A percentile compares a stretch with the other conserved stretches of the same genome.
Conservation (phyloP, 1,284 basidiomycete genomes). For the Testicularia cyperi region DNA sequence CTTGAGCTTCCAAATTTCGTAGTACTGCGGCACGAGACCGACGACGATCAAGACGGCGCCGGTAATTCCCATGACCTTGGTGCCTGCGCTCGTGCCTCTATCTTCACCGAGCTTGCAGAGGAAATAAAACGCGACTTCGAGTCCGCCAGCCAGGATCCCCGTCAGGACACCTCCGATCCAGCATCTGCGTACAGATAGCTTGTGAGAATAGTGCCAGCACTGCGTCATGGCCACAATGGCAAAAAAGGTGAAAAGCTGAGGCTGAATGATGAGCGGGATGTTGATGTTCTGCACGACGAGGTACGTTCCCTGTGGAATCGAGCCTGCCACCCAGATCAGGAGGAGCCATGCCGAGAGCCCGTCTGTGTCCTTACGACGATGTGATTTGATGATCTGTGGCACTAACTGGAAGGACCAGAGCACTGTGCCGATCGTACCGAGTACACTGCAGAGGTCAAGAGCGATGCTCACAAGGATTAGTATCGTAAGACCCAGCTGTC, state of each 20-base stretch:
- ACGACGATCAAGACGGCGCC: constrained; percentile 68
- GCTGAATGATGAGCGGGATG: constrained; percentile 72
- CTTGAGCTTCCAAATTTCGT: constrained; percentile 70
- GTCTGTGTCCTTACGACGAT: constrained; percentile 71
- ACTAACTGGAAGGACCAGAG: constrained; percentile 72
- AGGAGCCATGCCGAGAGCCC: constrained; percentile 74
- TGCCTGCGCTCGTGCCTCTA: constrained; percentile 64
- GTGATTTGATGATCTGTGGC: constrained; percentile 72
- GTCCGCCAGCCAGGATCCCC: constrained; percentile 65
- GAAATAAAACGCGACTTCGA: constrained; percentile 69
- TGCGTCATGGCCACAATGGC: constrained; percentile 66
- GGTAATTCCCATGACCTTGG: constrained; percentile 70
- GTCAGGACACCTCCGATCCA: constrained; percentile 61
- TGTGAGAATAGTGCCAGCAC: constrained; percentile 68
- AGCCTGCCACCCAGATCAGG: constrained; percentile 71
- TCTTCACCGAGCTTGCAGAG: constrained; percentile 61
- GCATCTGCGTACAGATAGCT: constrained; percentile 61
- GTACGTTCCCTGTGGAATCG: constrained; percentile 72
- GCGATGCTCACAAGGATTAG: too few relatives aligned
- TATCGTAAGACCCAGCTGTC: too few relatives aligned
- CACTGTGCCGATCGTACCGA: constrained; percentile 63
- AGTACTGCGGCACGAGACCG: constrained; percentile 68
- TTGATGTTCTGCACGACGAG: constrained; percentile 70
- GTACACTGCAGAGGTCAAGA: too few relatives aligned
- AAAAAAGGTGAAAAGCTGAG: constrained; percentile 71